These are phyloP conservation scores for Verticillium zaregamsianum DNA, from an alignment of 2,329 filamentous ascomycete species.

Conservation along the genomic window DNA sequence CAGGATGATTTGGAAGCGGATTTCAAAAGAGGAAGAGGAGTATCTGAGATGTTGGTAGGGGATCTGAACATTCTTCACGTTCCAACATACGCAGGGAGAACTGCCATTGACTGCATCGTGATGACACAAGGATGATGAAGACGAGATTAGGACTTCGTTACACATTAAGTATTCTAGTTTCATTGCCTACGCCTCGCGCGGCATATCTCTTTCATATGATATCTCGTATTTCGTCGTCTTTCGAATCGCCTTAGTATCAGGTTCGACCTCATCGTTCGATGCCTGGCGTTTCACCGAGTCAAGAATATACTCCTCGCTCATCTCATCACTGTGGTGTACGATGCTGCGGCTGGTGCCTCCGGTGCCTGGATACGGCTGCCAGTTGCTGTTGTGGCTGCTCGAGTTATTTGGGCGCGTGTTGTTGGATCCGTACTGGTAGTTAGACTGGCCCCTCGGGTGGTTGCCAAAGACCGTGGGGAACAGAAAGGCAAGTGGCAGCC, in stretches of 20 bases:
- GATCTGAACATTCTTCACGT: too few relatives aligned
- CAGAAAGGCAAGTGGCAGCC: constrained; percentile 29
- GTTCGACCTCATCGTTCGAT: constrained; percentile 3
- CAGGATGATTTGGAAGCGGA: too few relatives aligned
- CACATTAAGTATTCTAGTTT: too few relatives aligned
- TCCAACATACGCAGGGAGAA: too few relatives aligned
- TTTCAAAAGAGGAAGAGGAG: too few relatives aligned
- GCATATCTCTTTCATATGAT: background rate
- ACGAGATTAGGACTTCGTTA: too few relatives aligned
- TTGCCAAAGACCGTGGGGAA: constrained; percentile 28
- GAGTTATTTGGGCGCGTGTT: constrained; percentile 4
- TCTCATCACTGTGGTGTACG: constrained; percentile 21
- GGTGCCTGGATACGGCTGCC: background rate
- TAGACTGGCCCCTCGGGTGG: constrained; percentile 2
- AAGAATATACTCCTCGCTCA: constrained; percentile 31
- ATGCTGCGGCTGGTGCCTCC: constrained; percentile 6
- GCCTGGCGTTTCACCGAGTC: constrained; percentile 14
- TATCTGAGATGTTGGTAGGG: too few relatives aligned
- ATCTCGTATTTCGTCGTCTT: constrained; percentile 33
- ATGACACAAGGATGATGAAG: too few relatives aligned
- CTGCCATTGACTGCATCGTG: too few relatives aligned
- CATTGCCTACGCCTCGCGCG: background rate
- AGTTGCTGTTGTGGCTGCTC: background rate
- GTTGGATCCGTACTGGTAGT: background rate
- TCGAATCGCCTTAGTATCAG: constrained; percentile 21